Conservation (phyloP, 2,329 filamentous ascomycete genomes). For the Neofusicoccum parvum region DNA sequence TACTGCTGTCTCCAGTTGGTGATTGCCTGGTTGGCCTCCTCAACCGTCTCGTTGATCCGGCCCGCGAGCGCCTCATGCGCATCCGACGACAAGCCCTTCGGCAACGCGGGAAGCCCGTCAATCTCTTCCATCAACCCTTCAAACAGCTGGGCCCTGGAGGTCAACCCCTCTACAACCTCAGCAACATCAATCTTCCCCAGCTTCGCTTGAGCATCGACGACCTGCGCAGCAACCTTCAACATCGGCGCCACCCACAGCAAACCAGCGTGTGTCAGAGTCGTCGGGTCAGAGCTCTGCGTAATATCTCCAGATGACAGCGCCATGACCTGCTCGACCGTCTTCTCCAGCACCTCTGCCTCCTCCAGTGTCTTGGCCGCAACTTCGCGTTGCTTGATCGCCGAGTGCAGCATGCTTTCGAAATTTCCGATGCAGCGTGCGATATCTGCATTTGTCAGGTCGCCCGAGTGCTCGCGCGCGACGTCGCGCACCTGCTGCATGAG, state of each 20-base stretch:
- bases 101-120: not conserved
- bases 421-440: constrained; percentile 77
- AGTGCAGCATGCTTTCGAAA: constrained; percentile 79
- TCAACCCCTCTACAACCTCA: constrained; percentile 13
- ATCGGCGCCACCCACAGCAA: constrained; percentile 68
- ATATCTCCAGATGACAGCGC: constrained; percentile 30
- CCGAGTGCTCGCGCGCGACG: constrained; percentile 72
- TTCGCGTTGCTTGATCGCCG: constrained; percentile 63
- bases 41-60: not conserved
- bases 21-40: not conserved
- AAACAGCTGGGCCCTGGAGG: not conserved
- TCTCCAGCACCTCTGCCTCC: constrained; percentile 44
- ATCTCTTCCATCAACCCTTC: constrained; percentile 3
- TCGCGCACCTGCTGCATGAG: constrained; percentile 69
- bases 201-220: constrained; percentile 68
- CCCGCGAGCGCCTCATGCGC: not conserved
- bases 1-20: not conserved
- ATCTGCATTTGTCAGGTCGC: constrained; percentile 81
- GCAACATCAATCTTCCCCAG: constrained; percentile 52
- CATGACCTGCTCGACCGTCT: constrained; percentile 37
- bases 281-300: constrained; percentile 24
- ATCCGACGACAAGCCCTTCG: constrained; percentile 1
- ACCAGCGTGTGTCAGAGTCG: not conserved
- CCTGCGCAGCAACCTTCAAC: constrained; percentile 61
- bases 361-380: constrained; percentile 48